Conservation (phyloP, 1,284 basidiomycete species). For the Chiua sp. region DNA sequence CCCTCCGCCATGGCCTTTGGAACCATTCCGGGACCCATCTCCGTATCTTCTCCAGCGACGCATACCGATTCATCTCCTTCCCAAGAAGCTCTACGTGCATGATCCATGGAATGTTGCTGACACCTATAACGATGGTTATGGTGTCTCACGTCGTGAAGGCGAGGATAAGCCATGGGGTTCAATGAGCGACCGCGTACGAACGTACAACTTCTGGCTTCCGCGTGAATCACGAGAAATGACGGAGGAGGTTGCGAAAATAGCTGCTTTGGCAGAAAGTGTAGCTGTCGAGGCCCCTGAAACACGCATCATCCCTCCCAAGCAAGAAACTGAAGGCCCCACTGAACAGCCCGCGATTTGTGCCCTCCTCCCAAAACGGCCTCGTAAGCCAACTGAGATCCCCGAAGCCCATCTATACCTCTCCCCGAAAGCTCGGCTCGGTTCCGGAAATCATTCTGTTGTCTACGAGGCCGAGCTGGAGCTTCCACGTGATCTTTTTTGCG, state of each 20-base stretch:
- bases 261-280: neutral
- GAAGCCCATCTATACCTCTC: conserved; percentile 49
- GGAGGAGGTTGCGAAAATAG: neutral
- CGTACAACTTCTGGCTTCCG: conserved; percentile 19
- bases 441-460: conserved; percentile 45
- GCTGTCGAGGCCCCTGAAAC: neutral
- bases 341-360: conserved; percentile 16
- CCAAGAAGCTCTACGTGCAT: conserved; percentile 26
- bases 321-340: conserved; percentile 15
- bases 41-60: conserved; percentile 14
- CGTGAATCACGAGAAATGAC: conserved; percentile 3
- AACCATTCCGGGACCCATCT: conserved; percentile 14
- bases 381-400: conserved; percentile 19
- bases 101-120: conserved; percentile 23
- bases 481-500: conserved; percentile 41
- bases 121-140: no score
- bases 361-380: conserved; percentile 14
- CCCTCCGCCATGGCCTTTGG: conserved; percentile 26
- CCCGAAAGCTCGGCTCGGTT: conserved; percentile 34
- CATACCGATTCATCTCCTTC: conserved; percentile 26
- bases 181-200: conserved; percentile 11
- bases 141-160: neutral
- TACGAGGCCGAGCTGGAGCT: conserved; percentile 46
- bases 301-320: conserved; percentile 9
- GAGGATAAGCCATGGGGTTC: conserved; percentile 13